Base-by-base conservation (phyloP, 768 basidiomycete species). In the Suillus luteus region DNA sequence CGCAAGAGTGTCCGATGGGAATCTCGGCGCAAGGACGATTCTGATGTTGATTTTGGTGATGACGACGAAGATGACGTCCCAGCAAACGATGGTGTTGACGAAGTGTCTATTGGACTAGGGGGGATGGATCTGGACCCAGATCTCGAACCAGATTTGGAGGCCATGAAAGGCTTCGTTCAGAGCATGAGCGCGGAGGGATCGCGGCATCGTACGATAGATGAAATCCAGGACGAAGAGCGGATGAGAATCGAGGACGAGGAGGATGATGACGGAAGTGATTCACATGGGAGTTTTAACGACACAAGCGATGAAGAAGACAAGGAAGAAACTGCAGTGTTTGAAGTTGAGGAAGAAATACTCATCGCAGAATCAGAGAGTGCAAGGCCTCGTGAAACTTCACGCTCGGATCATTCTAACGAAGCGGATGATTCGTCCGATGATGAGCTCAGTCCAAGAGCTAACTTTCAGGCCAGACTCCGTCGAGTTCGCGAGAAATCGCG, bases 91-190 rank as follows among this genome's bases (percentile, higher is more conserved):
- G 76, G 52, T 8, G 69, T 73, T 62, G 72, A 76, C 37, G 67
- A 71, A 44, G 59, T 76, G 49, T 76, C 75, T 54, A 67, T 65
- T 24, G 70, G 60, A 27, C 71, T 74, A 3, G 79, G 78, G 60
- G 88, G 80, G 24, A 92, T 92, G 90, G 82, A 84, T 2, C 72
- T 92, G 22, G 91, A 92, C 64, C 75, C 78, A 0, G 89, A 91
- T 27, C 59, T 87, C 48, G 80, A 80, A 10, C 46, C 81, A 11
- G 78, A 82, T 67, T 48, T 78, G 51, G 71, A 73, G 3, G 85
- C 84, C 24, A 84, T 91, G 87, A 71, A 74, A 64, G 70, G 75
- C 15, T 90, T 90, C 64, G 77, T 83, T 48, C 69, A 77, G 58
- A 81, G 87, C 6, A 81, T 85, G 79, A 74, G 83, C 63, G 80